phyloP scores from a whole-genome alignment of 805 yeast genomes.

The Wickerhamiella lipophila region DNA sequence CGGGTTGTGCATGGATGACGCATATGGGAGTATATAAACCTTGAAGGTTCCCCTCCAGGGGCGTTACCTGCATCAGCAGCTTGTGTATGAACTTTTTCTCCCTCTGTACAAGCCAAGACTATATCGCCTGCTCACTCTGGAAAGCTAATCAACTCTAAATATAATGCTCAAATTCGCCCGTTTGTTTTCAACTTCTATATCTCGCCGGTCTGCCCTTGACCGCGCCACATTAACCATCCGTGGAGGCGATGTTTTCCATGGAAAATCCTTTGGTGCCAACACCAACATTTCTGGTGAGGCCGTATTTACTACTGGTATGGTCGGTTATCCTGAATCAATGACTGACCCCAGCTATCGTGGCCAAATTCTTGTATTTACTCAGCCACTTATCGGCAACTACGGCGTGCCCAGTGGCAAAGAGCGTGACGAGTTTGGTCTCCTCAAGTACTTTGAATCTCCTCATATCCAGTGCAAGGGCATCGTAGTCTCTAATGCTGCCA shows the following conservation, averaged over 20 bases:
- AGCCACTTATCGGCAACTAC: conserved; percentile 93
- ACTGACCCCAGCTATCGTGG: conserved; percentile 98
- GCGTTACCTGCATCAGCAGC: conserved; percentile 11
- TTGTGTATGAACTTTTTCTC: conserved; percentile 23
- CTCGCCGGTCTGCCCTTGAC: conserved; percentile 22
- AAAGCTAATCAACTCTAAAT: conserved; percentile 19
- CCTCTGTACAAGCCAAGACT: conserved; percentile 16
- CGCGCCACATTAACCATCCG: conserved; percentile 84
- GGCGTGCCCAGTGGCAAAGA: conserved; percentile 85
- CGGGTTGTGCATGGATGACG: conserved; percentile 3
- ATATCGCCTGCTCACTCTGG: conserved; percentile 24
- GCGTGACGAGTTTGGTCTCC: conserved; percentile 71
- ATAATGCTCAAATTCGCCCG: conserved; percentile 10
- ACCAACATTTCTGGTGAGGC: conserved; percentile 92
- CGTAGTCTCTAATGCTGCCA: conserved; percentile 89
- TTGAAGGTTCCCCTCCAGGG: not conserved
- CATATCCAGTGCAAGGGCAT: conserved; percentile 88
- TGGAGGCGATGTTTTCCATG: conserved; percentile 87
- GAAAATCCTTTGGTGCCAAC: conserved; percentile 92
- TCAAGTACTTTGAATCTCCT: conserved; percentile 86
- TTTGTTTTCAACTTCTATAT: conserved; percentile 5
- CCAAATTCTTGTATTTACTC: conserved; percentile 92
- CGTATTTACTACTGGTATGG: conserved; percentile 93
- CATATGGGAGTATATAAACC: not conserved
- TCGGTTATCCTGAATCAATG: conserved; percentile 97